Conservation (phyloP, 768 basidiomycete genomes). For the Trametes gibbosa region DNA sequence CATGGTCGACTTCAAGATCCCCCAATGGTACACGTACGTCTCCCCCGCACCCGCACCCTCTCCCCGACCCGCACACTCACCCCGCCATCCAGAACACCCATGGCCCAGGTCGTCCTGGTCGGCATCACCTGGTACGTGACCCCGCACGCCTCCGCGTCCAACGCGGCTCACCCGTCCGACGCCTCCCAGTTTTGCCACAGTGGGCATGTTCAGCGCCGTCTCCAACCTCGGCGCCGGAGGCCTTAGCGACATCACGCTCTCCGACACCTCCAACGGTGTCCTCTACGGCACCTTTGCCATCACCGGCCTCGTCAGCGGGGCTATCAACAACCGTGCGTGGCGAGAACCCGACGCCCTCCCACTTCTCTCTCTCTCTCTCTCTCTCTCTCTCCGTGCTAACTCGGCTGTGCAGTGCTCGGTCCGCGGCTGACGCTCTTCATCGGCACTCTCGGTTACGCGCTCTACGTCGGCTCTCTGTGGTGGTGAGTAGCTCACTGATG, state of each 20-base stretch:
- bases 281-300: constrained; percentile 44
- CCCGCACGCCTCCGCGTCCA: background rate
- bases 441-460: constrained; percentile 50
- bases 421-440: constrained; percentile 47
- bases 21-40: constrained; percentile 29
- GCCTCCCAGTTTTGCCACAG: constrained; percentile 33
- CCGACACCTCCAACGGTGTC: constrained; percentile 40
- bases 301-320: constrained; percentile 40
- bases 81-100: constrained; percentile 33
- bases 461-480: constrained; percentile 49
- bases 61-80: too few species aligned
- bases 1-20: constrained; percentile 26
- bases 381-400: background rate
- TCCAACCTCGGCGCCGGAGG: constrained; percentile 40
- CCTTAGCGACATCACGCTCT: constrained; percentile 37
- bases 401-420: constrained; percentile 38
- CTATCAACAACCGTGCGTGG: constrained; percentile 35
- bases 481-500: constrained; percentile 36
- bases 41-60: too few species aligned
- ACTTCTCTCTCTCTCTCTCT: background rate
- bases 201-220: constrained; percentile 41
- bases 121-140: constrained; percentile 32
- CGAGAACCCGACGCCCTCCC: too few species aligned
- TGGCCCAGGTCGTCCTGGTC: constrained; percentile 35
- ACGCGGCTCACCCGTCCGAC: background rate